Conservation (phyloP, 768 basidiomycete genomes). For the Suillus occidentalis region DNA sequence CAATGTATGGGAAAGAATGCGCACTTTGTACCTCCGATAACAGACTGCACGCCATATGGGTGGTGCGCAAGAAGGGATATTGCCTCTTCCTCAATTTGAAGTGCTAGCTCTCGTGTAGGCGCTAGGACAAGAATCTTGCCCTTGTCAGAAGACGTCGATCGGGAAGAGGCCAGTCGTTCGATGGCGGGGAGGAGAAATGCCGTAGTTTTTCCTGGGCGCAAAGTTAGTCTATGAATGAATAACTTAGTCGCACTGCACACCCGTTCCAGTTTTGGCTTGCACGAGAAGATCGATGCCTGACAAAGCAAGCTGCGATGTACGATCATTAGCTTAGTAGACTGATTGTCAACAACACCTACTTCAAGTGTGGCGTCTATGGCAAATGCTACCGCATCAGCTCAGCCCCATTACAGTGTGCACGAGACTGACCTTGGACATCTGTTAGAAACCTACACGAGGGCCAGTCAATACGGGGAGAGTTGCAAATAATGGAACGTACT, state of each 20-base stretch:
- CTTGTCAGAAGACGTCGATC: slow-evolving; percentile 34
- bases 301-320: slow-evolving; percentile 35
- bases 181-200: slow-evolving; percentile 78
- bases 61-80: slow-evolving; percentile 42
- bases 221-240: neutral
- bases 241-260: slow-evolving; percentile 31
- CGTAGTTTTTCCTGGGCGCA: slow-evolving; percentile 57
- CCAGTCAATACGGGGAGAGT: slow-evolving; percentile 1
- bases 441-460: slow-evolving; percentile 39
- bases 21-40: slow-evolving; percentile 59
- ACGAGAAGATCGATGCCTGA: slow-evolving; percentile 46
- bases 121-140: slow-evolving; percentile 58
- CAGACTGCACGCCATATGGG: slow-evolving; percentile 43
- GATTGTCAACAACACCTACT: slow-evolving; percentile 19
- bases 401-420: neutral
- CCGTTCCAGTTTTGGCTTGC: slow-evolving; percentile 62
- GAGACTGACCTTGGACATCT: slow-evolving; percentile 44
- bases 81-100: slow-evolving; percentile 66
- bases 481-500: slow-evolving; percentile 31
- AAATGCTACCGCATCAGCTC: neutral
- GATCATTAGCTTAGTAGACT: slow-evolving; percentile 6
- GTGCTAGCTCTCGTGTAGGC: slow-evolving; percentile 73
- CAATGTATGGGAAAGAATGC: slow-evolving; percentile 6
- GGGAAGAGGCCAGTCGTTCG: slow-evolving; percentile 49
- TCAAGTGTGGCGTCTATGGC: slow-evolving; percentile 41